Evolutionary conservation across 208 protist genomes (phyloP), one percentile per base, ranked within the genome.

Genomic region (Acanthamoeba castellanii): DNA sequence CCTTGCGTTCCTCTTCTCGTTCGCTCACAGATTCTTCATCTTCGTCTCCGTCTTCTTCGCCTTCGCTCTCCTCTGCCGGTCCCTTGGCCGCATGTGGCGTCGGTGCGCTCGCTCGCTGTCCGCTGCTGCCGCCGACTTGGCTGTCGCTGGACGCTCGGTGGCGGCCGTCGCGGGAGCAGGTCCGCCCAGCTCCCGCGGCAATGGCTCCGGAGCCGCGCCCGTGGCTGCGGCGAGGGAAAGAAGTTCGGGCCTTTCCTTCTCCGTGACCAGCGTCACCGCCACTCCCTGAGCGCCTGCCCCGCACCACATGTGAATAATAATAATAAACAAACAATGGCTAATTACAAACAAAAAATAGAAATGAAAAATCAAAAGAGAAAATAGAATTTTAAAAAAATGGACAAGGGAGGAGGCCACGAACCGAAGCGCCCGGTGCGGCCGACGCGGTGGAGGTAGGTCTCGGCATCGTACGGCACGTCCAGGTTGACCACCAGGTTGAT

Each of bases 371-470:
- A 47, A 45, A 81, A 45, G 70, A 81, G 37, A 34, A 16, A 34
- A n/a, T n/a, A n/a, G n/a, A n/a, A n/a, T n/a, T n/a, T n/a, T n/a
- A 61, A 32, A 22, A 61, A 87, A 8, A 87, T 61, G 50, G 50
- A 18, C 30, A 11, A 52, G 45, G 4, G 27, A 18, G 1, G 25
- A 64, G 30, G 45, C 8, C 81, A 61, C 22, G 3, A 59, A 90
- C 94, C 93, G 34, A 96, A 96, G 91, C 95, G 88, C 50, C 95
- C 95, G 30, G 95, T 96, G 66, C 95, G 85, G 32, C 95, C 95
- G 47, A 96, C 95, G 45, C 95, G 68, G 87, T 96, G 96, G 27
- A 96, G 90, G 64, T 96, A 96, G 22, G 95, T 96, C 87, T 96
- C 96, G 18, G 61, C 78, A 55, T 96, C 92, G 61, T 76, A 76